These are phyloP conservation scores for Xylaria sp. DNA, from an alignment of 2,329 filamentous ascomycete genomes.

Conservation along the genomic window DNA sequence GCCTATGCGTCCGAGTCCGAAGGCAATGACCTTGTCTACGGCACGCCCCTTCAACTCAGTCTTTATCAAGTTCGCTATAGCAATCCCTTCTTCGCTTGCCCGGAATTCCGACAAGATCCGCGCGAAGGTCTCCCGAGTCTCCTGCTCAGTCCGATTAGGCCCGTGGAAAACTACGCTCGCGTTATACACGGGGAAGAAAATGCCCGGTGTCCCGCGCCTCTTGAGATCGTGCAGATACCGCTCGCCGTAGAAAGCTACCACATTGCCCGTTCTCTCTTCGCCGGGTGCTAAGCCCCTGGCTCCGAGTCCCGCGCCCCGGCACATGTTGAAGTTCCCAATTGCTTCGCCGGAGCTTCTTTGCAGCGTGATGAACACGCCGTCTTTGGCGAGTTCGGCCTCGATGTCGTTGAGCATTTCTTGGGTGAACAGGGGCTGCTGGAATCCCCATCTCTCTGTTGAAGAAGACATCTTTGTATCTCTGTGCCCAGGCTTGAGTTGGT, in stretches of 20 bases:
- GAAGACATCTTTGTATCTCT: constrained; percentile 17
- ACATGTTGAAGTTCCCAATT: neutral
- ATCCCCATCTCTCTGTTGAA: neutral
- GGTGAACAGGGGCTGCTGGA: constrained; percentile 8
- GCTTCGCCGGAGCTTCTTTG: neutral
- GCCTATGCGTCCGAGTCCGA: constrained; percentile 32
- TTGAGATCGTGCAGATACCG: neutral
- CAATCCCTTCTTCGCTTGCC: neutral
- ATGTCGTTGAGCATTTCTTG: constrained; percentile 4
- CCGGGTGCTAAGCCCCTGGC: neutral
- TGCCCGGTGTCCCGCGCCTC: neutral
- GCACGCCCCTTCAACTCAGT: neutral
- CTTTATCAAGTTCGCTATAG: constrained; percentile 1
- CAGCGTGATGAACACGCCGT: constrained; percentile 17
- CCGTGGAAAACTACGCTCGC: neutral
- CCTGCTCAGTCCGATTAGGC: neutral
- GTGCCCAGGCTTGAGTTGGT: neutral
- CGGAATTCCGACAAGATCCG: neutral
- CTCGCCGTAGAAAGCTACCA: neutral
- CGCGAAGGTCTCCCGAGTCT: neutral
- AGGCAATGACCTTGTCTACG: constrained; percentile 37
- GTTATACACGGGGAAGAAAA: constrained; percentile 8
- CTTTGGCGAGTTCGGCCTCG: constrained; percentile 28
- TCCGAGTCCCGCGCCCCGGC: neutral
- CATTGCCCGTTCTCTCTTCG: neutral